Evolutionary conservation across 2,329 filamentous ascomycete species (phyloP).

Genomic region (Didymella lethalis): DNA sequence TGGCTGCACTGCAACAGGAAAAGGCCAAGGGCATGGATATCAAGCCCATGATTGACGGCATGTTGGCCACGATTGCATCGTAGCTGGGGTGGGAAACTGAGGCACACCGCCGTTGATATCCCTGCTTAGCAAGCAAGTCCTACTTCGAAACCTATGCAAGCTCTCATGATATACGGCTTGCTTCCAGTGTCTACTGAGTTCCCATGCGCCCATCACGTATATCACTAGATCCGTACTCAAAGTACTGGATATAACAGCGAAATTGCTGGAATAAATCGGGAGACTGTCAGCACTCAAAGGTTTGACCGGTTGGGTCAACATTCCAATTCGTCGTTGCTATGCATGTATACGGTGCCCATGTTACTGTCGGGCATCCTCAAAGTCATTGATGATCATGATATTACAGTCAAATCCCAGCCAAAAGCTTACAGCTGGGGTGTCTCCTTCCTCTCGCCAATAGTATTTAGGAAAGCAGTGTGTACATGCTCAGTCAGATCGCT

Average conservation of each 20-base stretch:
- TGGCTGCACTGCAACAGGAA: constrained; percentile 31
- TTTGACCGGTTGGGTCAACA: background rate
- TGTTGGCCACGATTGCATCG: constrained; percentile 19
- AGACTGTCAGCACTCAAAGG: background rate
- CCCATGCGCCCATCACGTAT: background rate
- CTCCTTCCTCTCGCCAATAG: constrained; percentile 73
- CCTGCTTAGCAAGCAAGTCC: background rate
- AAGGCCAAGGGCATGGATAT: constrained; percentile 38
- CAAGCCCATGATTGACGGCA: constrained; percentile 26
- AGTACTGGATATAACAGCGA: background rate
- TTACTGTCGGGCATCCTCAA: background rate
- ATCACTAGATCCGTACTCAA: background rate
- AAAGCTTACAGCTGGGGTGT: constrained; percentile 35
- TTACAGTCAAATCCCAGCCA: background rate
- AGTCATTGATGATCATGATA: background rate
- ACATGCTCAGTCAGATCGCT: constrained; percentile 93
- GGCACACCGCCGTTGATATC: background rate
- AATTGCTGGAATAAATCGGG: background rate
- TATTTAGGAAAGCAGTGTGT: constrained; percentile 77
- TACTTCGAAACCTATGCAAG: background rate
- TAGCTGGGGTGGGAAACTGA: background rate
- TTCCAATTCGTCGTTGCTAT: constrained; percentile 9
- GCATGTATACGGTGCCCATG: constrained; percentile 6
- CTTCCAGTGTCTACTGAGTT: too few relatives aligned
- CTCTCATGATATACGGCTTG: background rate